Conservation (phyloP, 2,329 filamentous ascomycete species). For the Ophiocordyceps robertsii region DNA sequence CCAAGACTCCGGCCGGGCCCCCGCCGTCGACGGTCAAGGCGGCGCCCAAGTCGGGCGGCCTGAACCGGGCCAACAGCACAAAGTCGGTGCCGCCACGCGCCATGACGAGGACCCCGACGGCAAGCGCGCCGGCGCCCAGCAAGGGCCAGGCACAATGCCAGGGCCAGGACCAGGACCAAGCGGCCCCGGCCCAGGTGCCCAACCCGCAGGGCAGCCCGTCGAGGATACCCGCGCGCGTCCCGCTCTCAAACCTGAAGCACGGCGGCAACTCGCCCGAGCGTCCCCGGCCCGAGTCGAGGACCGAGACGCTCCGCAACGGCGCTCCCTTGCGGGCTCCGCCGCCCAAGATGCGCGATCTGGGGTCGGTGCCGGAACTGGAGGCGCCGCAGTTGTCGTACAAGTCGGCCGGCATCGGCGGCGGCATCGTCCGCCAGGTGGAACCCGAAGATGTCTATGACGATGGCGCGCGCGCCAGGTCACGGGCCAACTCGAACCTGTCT, state of each 20-base stretch:
- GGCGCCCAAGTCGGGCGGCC: slow-evolving; percentile 17
- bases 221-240: slow-evolving; percentile 56
- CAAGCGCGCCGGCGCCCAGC: slow-evolving; percentile 12
- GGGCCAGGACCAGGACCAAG: too few relatives aligned
- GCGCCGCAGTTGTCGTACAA: slow-evolving; percentile 36
- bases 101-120: slow-evolving; percentile 43
- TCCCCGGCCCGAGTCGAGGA: slow-evolving; percentile 26
- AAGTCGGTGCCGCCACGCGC: slow-evolving; percentile 23
- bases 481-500: neutral
- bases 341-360: slow-evolving; percentile 82
- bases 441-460: slow-evolving; percentile 86
- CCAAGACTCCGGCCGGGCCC: slow-evolving; percentile 62
- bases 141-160: slow-evolving; percentile 8
- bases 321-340: slow-evolving; percentile 57
- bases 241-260: slow-evolving; percentile 54
- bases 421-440: slow-evolving; percentile 43
- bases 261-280: slow-evolving; percentile 76
- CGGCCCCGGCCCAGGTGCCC: slow-evolving; percentile 1
- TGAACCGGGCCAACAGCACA: slow-evolving; percentile 12
- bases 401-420: slow-evolving; percentile 30
- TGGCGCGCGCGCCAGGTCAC: slow-evolving; percentile 9
- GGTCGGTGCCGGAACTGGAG: slow-evolving; percentile 35
- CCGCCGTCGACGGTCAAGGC: slow-evolving; percentile 32
- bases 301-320: slow-evolving; percentile 36
- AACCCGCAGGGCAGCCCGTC: slow-evolving; percentile 18